Percentiles rank a stretch among this genome's conserved stretches.
phyloP scores from a whole-genome alignment of 306 rosid species.

The Sophora flavescens region DNA sequence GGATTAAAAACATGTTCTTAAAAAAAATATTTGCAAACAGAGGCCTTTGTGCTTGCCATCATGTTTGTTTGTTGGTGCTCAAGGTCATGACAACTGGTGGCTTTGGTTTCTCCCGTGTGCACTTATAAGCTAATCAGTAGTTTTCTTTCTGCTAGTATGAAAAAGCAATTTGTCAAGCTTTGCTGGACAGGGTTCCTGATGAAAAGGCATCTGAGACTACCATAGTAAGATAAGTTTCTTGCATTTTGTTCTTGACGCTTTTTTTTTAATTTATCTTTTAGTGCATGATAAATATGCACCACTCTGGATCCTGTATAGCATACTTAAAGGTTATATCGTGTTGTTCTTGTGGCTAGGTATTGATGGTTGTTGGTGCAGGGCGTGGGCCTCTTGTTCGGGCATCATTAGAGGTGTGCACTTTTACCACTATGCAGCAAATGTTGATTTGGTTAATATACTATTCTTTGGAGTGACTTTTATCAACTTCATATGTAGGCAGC shows the following conservation, averaged over 20 bases:
- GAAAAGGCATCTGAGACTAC: slow-evolving; percentile 64
- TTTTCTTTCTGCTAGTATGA: slow-evolving; percentile 65
- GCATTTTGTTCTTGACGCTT: neutral
- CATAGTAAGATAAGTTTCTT: slow-evolving; percentile 58
- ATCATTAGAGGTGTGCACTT: slow-evolving; percentile 73
- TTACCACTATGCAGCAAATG: neutral
- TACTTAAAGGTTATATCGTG: slow-evolving; percentile 16
- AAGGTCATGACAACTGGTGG: neutral
- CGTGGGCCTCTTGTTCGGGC: slow-evolving; percentile 99
- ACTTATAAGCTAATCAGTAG: slow-evolving; percentile 11
- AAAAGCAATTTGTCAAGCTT: slow-evolving; percentile 83
- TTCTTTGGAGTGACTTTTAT: neutral
- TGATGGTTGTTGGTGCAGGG: slow-evolving; percentile 99
- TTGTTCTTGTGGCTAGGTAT: slow-evolving; percentile 63
- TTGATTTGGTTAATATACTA: neutral
- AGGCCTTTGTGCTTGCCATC: neutral
- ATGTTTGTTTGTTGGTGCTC: neutral
- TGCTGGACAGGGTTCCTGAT: slow-evolving; percentile 86
- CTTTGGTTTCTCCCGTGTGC: slow-evolving; percentile 1
- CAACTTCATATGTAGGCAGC: slow-evolving; percentile 65
- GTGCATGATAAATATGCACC: neutral
- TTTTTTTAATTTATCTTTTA: slow-evolving; percentile 17
- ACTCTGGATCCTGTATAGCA: neutral
- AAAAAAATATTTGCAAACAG: neutral
- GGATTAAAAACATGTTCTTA: slow-evolving; percentile 5